Evolutionary conservation across 2,329 filamentous ascomycete species (phyloP), one percentile per base, ranked within the genome.

Genomic region (Lachnellula occidentalis): DNA sequence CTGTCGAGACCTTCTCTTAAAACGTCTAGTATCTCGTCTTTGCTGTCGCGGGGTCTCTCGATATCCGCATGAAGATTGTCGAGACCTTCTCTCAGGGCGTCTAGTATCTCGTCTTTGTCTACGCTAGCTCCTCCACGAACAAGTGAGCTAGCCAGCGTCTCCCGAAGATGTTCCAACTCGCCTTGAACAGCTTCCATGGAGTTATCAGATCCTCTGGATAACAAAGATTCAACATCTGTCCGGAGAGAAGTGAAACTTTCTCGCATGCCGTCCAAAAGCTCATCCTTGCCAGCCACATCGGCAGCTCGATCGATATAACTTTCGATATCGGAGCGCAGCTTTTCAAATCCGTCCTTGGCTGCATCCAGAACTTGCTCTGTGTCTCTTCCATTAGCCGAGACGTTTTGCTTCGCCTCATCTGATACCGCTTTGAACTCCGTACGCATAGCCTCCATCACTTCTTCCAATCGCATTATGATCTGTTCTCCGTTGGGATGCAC

Each of bases 341-440:
- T 86, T 62, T 95, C 90, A 14, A 96, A 78, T 0, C 91, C 91
- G 67, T 95, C 90, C 62, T 90, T 92, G 43, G 95, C 86, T 1
- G 90, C 88, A 69, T 94, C 89, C 4, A 96, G 76, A 12, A 95
- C 85, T 69, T 96, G 90, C 69, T 96, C 91, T 0, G 90, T 92
- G 67, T 94, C 90, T 55, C 85, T 81, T 41, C 87, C 89, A 62
- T 85, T 89, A 58, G 87, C 86, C 3, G 88, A 83, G 19, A 90
- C 86, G 62, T 90, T 92, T 64, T 92, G 82, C 69, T 92, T 91
- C 11, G 81, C 78, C 63, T 85, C 82, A 27, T 84, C 78, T 0
- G 82, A 83, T 2, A 83, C 74, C 2, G 77, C 74, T 59, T 75
- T 77, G 68, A 87, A 83, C 65, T 86, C 83, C 1, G 75, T 72